Evolutionary conservation across 139 green algal species (phyloP).

Genomic region (Coelastrella sp.): DNA sequence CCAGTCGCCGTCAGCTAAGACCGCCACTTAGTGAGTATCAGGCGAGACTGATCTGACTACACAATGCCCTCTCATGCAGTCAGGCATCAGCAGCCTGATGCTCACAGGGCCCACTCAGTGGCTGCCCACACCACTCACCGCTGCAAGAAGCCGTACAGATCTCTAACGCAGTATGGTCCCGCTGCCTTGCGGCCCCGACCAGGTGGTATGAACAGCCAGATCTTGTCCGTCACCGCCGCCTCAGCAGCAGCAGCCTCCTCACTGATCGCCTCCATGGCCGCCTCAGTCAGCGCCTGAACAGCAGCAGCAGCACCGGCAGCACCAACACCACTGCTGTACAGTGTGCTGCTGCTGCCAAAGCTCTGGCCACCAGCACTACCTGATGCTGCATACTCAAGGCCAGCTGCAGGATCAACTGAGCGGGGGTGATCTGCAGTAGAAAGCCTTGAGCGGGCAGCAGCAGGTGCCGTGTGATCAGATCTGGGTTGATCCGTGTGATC

Average conservation of each 20-base stretch:
- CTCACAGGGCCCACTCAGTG: too few relatives aligned
- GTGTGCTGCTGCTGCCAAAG: slow-evolving; percentile 19
- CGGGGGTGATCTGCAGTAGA: too few relatives aligned
- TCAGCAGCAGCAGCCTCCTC: slow-evolving; percentile 29
- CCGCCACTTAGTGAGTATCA: neutral
- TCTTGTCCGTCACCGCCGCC: slow-evolving; percentile 19
- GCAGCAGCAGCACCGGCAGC: slow-evolving; percentile 36
- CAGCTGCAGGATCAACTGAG: too few relatives aligned
- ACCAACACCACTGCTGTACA: neutral
- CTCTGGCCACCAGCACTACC: neutral
- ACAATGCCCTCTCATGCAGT: neutral
- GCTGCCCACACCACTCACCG: neutral
- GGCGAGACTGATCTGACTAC: neutral
- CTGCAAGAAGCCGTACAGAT: slow-evolving; percentile 10
- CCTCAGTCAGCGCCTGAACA: slow-evolving; percentile 11
- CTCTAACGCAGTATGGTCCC: neutral
- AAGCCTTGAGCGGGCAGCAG: neutral
- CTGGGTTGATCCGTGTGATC: too few relatives aligned
- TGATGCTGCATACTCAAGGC: too few relatives aligned
- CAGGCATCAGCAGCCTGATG: neutral
- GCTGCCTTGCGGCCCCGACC: neutral
- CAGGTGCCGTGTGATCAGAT: neutral
- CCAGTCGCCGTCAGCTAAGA: neutral
- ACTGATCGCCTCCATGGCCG: neutral
- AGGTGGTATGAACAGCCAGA: slow-evolving; percentile 33